Conservation (phyloP, 2,329 filamentous ascomycete species). For the Colletotrichum godetiae region DNA sequence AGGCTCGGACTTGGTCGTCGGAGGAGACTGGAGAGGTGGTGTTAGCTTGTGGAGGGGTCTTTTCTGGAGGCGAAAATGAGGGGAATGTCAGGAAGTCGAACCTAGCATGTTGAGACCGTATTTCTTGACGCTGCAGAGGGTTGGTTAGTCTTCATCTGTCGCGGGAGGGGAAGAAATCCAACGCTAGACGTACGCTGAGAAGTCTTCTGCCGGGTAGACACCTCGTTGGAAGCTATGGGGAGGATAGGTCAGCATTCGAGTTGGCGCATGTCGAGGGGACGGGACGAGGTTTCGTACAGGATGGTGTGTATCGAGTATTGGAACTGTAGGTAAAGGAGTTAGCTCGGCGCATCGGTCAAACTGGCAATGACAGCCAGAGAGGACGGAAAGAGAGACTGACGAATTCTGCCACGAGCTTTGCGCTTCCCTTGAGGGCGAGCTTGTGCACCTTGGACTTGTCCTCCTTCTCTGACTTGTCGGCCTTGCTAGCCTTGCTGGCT, state of each 20-base stretch:
- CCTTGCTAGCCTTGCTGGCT: conserved; percentile 35
- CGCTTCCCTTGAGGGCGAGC: conserved; percentile 84
- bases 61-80: not conserved
- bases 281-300: conserved; percentile 66
- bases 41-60: conserved; percentile 1
- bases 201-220: conserved; percentile 94
- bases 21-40: conserved; percentile 73
- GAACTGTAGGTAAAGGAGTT: conserved; percentile 65
- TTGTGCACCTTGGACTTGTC: conserved; percentile 94
- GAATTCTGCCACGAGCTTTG: conserved; percentile 94
- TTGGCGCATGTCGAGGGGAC: not conserved
- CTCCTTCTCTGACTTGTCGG: conserved; percentile 33
- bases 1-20: conserved; percentile 98
- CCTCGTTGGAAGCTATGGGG: conserved; percentile 80
- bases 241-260: conserved; percentile 25
- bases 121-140: conserved; percentile 79
- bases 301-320: conserved; percentile 99
- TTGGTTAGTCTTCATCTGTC: not conserved
- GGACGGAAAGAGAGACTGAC: conserved; percentile 63
- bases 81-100: conserved; percentile 47
- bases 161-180: not conserved
- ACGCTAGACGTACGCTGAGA: conserved; percentile 76
- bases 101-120: conserved; percentile 98
- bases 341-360: conserved; percentile 21
- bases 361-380: not conserved